Evolutionary conservation across 768 basidiomycete species (phyloP).

Genomic region (Tulasnella sp.): DNA sequence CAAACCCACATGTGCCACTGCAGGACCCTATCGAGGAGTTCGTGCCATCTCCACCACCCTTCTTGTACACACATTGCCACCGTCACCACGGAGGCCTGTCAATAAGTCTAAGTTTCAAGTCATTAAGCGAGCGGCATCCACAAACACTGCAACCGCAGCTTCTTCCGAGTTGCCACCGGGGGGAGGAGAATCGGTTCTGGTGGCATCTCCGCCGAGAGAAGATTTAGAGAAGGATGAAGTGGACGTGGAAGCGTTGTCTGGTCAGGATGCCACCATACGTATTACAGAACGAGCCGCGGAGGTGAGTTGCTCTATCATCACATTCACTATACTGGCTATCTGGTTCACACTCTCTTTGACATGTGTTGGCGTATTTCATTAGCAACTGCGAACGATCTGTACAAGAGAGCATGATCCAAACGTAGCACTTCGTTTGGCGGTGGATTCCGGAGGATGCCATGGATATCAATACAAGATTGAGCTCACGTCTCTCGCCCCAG

Average conservation of each 20-base stretch:
- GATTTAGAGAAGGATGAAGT: constrained; percentile 16
- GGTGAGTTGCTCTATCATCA: constrained; percentile 11
- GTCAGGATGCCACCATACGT: constrained; percentile 3
- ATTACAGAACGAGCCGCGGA: constrained; percentile 19
- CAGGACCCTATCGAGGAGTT: too few relatives aligned
- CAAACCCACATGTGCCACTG: too few relatives aligned
- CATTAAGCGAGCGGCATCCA: too few relatives aligned
- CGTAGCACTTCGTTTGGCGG: constrained; percentile 66
- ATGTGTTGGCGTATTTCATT: too few relatives aligned
- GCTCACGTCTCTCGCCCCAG: constrained; percentile 38
- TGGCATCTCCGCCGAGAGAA: constrained; percentile 14
- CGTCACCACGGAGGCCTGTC: too few relatives aligned
- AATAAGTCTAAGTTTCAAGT: too few relatives aligned
- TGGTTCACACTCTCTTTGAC: background rate
- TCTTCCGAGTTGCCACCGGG: background rate
- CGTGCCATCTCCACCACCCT: too few relatives aligned
- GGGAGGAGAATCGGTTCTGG: constrained; percentile 1
- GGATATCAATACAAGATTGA: constrained; percentile 95
- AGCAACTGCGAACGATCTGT: constrained; percentile 74
- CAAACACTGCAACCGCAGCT: too few relatives aligned
- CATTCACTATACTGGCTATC: background rate
- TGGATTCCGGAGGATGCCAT: constrained; percentile 93
- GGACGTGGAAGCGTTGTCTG: constrained; percentile 10
- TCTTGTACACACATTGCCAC: too few relatives aligned
- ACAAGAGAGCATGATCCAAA: constrained; percentile 47